These are phyloP conservation scores for Rheum nobile DNA, from an alignment of 148 eudicot genomes.

Conservation along the genomic window DNA sequence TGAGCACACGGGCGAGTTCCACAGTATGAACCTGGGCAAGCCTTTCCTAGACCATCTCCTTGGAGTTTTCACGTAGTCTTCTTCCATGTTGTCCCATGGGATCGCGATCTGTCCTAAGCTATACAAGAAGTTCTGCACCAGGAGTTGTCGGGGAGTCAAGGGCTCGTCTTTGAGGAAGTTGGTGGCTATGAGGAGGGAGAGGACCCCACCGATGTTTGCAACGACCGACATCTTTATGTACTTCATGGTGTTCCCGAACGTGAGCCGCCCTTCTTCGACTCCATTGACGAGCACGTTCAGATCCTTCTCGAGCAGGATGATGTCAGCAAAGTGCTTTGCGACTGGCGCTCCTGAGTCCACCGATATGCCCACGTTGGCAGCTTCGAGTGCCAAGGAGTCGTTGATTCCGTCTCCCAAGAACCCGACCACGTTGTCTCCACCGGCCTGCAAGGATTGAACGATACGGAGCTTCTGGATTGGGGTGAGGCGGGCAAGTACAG, in stretches of 20 bases:
- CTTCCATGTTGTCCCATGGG: slow-evolving; percentile 47
- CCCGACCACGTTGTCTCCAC: slow-evolving; percentile 32
- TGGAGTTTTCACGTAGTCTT: slow-evolving; percentile 29
- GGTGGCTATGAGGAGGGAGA: slow-evolving; percentile 32
- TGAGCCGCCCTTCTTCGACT: slow-evolving; percentile 31
- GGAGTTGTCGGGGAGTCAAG: slow-evolving; percentile 32
- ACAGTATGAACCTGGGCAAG: slow-evolving; percentile 26
- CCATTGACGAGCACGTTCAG: slow-evolving; percentile 41
- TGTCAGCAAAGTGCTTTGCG: slow-evolving; percentile 37
- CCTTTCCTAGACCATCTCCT: slow-evolving; percentile 34
- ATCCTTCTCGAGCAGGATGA: slow-evolving; percentile 40
- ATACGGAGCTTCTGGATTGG: slow-evolving; percentile 40
- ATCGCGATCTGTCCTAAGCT: slow-evolving; percentile 37
- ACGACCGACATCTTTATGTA: slow-evolving; percentile 40
- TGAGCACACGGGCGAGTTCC: slow-evolving; percentile 40
- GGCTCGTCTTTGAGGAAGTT: slow-evolving; percentile 31
- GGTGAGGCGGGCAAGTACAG: slow-evolving; percentile 41
- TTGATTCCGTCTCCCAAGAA: slow-evolving; percentile 45
- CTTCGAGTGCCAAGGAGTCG: slow-evolving; percentile 38
- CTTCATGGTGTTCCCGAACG: slow-evolving; percentile 38
- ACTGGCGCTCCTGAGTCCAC: slow-evolving; percentile 39
- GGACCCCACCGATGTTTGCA: slow-evolving; percentile 30
- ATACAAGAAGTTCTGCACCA: slow-evolving; percentile 36
- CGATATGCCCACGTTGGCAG: slow-evolving; percentile 41
- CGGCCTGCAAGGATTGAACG: slow-evolving; percentile 33